Base-by-base conservation (phyloP, 306 rosid species). In the Vigna trinervia region DNA sequence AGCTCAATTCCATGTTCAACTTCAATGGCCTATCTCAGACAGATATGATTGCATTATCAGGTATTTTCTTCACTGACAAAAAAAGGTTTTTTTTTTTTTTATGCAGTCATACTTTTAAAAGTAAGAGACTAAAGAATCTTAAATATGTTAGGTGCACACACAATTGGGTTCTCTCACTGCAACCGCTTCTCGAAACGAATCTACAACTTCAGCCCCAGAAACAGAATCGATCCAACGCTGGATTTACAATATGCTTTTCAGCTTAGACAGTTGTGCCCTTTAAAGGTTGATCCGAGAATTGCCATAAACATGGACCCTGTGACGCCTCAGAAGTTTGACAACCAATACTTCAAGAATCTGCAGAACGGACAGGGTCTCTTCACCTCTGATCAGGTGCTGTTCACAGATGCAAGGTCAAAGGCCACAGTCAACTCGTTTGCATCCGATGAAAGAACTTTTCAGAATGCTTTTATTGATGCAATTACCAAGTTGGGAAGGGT, bases 131-230 rank as follows among this genome's bases (percentile, higher is more conserved):
- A 61, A 34, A 32, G 46, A 62, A 62, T 34, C 26, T 62, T 62
- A 62, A 5, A 4, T 39, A 7, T 70, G 36, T 67, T 52, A 91
- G 98, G 97, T 39, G 99, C 86, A 47, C 99, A 95, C 52, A 90
- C 99, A 54, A 86, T 92, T 59, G 98, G 98, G 4, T 92, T 92
- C 77, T 84, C 98, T 4, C 97, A 92, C 69, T 95, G 99, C 88
- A 61, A 11, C 52, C 69, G 83, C 1, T 85, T 95, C 81, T 52
- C 77, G 56, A 82, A 85, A 6, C 48, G 97, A 76, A 66, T 95
- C 17, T 85, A 90, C 85, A 81, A 36, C 28, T 95, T 88, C 96
- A 85, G 81, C 52, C 88, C 87, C 78, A 81, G 63, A 78, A 84
- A 13, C 36, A 84, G 83, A 73, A 82, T 90, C 6, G 98, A 95